Evolutionary conservation across 768 basidiomycete species (phyloP), one percentile per base, ranked within the genome.

Genomic region (Suillus lakei): DNA sequence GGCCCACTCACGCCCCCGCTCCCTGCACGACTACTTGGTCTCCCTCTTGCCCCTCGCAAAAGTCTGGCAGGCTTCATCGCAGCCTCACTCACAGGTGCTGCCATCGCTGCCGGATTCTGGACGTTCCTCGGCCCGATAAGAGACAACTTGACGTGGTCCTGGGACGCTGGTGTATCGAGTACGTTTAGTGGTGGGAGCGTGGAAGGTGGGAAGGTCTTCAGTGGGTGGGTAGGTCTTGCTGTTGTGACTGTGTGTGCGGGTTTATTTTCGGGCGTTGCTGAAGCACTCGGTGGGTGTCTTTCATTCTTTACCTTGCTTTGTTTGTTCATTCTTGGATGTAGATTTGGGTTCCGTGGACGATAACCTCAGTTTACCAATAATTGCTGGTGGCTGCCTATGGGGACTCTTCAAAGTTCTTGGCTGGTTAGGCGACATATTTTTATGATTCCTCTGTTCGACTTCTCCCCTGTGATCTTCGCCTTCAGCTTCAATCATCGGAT

Each of bases 321-420:
- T 54, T 58, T 55, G 36, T 9, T 68, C 62, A 63, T 59, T 34
- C 38, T 16, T 34, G 30, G 34, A 28, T 41, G 34, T 73, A 97
- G 94, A 96, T 75, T 81, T 97, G 3, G 94, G 94, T 21, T 85
- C 84, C 0, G 74, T 95, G 44, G 96, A 98, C 71, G 96, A 98
- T 73, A 97, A 98, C 74, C 76, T 98, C 30, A 96, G 93, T 9
- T 78, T 98, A 30, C 96, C 96, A 5, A 88, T 97, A 72, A 86
- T 96, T 63, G 89, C 93, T 7, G 95, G 95, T 3, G 91, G 87
- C 2, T 83, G 86, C 68, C 74, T 90, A 36, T 90, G 86, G 86
- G 82, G 80, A 4, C 81, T 86, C 28, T 82, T 83, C 78, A 82
- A 80, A 68, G 65, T 78, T 21, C 70, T 83, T 4, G 79, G 77